Percentiles rank a stretch among this genome's conserved stretches.
These are phyloP conservation scores for Aspergillus sclerotioniger DNA, from an alignment of 495 filamentous ascomycete species.

Conservation along the genomic window DNA sequence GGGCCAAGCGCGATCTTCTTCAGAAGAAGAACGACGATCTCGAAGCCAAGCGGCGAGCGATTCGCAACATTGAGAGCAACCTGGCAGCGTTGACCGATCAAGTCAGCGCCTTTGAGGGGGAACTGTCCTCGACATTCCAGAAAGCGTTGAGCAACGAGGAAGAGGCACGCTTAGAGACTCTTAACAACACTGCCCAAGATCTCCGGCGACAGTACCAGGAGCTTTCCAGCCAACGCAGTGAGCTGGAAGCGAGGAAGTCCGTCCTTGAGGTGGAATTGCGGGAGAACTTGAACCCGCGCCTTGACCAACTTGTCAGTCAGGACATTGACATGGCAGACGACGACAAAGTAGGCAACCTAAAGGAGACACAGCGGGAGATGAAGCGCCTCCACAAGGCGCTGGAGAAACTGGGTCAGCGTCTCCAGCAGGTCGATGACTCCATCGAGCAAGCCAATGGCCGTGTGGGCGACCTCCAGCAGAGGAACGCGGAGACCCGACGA, in stretches of 20 bases:
- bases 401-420: slow-evolving; percentile 60
- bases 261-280: slow-evolving; percentile 80
- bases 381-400: slow-evolving; percentile 66
- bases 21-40: slow-evolving; percentile 76
- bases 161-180: slow-evolving; percentile 72
- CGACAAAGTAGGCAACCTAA: slow-evolving; percentile 62
- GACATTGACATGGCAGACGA: slow-evolving; percentile 67
- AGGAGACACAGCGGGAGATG: slow-evolving; percentile 78
- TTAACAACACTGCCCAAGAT: slow-evolving; percentile 66
- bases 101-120: slow-evolving; percentile 68
- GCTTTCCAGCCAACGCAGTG: slow-evolving; percentile 67
- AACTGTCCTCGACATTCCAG: slow-evolving; percentile 84
- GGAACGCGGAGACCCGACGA: slow-evolving; percentile 63
- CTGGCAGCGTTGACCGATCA: slow-evolving; percentile 74
- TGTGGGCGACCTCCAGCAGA: slow-evolving; percentile 59
- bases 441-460: slow-evolving; percentile 62
- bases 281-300: slow-evolving; percentile 77
- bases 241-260: slow-evolving; percentile 76
- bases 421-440: slow-evolving; percentile 67
- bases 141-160: slow-evolving; percentile 81
- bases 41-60: slow-evolving; percentile 65
- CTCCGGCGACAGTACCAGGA: slow-evolving; percentile 72
- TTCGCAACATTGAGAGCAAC: slow-evolving; percentile 71
- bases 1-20: slow-evolving; percentile 65
- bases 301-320: slow-evolving; percentile 82